Conservation (phyloP, 495 filamentous ascomycete genomes). For the Tuber melanosporum region DNA sequence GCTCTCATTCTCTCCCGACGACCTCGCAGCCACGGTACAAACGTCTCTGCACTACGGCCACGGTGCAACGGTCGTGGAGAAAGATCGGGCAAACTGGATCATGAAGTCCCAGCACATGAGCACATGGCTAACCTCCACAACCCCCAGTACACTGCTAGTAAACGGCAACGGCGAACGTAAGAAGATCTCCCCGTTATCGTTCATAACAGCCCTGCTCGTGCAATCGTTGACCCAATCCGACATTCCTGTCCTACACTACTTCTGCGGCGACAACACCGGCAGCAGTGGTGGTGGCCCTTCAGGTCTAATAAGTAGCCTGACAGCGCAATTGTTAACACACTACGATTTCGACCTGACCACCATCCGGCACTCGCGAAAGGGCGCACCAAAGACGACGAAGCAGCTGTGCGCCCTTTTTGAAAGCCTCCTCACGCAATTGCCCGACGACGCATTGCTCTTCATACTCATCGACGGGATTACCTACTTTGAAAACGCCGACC, state of each 20-base stretch:
- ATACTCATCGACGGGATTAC: neutral
- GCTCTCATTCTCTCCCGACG: neutral
- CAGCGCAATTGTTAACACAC: neutral
- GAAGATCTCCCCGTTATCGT: neutral
- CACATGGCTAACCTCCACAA: neutral
- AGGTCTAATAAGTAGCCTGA: neutral
- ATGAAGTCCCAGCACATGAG: constrained; percentile 1
- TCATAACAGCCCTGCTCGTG: neutral
- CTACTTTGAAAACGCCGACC: neutral
- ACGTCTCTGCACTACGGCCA: neutral
- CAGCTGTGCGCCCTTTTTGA: neutral
- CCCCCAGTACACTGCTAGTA: neutral
- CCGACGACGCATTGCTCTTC: neutral
- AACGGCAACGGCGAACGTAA: neutral
- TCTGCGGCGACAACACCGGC: neutral
- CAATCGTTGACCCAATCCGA: neutral
- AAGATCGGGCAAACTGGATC: neutral
- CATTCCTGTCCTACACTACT: neutral
- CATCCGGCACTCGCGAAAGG: neutral
- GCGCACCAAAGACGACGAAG: neutral
- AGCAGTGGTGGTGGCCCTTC: neutral
- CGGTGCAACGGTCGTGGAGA: neutral
- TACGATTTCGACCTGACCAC: neutral
- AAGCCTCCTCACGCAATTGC: neutral
- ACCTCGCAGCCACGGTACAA: neutral